Conservation (phyloP, 345 rosid species). For the Durio zibethinus region DNA sequence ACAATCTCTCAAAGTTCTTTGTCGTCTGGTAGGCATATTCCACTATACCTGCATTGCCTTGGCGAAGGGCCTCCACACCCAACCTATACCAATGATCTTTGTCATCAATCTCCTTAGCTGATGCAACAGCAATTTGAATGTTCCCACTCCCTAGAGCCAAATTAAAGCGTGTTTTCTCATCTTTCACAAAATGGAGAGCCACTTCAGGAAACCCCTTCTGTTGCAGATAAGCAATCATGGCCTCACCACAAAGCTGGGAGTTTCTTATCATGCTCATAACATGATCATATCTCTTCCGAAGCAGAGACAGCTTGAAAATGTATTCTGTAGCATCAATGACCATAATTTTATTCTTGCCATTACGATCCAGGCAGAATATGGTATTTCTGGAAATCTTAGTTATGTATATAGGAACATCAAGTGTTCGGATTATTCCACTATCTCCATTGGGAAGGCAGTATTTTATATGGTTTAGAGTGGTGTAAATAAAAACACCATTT, state of each 20-base stretch:
- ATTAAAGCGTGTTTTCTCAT: conserved; percentile 88
- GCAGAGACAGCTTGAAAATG: conserved; percentile 74
- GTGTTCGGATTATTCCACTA: conserved; percentile 77
- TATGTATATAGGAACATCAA: conserved; percentile 79
- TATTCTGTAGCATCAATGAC: conserved; percentile 83
- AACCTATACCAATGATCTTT: conserved; percentile 85
- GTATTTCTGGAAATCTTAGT: conserved; percentile 70
- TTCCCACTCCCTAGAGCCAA: conserved; percentile 96
- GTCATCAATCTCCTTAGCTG: conserved; percentile 93
- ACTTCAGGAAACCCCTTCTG: conserved; percentile 98
- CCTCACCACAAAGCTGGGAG: conserved; percentile 95
- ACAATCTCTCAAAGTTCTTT: conserved; percentile 91
- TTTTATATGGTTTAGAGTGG: conserved; percentile 84
- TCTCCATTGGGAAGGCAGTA: conserved; percentile 96
- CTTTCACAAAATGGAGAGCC: conserved; percentile 96
- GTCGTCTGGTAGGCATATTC: conserved; percentile 97
- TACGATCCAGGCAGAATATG: conserved; percentile 79
- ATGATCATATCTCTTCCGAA: conserved; percentile 78
- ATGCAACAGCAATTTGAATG: conserved; percentile 90
- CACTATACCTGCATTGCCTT: conserved; percentile 86
- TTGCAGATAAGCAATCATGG: conserved; percentile 93
- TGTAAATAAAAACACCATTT: conserved; percentile 84
- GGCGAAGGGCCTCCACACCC: conserved; percentile 99
- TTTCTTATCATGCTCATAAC: conserved; percentile 96
- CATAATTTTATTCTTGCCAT: conserved; percentile 71